phyloP scores from a whole-genome alignment of 2,329 filamentous ascomycete species.

The Aspergillus aculeatinus region DNA sequence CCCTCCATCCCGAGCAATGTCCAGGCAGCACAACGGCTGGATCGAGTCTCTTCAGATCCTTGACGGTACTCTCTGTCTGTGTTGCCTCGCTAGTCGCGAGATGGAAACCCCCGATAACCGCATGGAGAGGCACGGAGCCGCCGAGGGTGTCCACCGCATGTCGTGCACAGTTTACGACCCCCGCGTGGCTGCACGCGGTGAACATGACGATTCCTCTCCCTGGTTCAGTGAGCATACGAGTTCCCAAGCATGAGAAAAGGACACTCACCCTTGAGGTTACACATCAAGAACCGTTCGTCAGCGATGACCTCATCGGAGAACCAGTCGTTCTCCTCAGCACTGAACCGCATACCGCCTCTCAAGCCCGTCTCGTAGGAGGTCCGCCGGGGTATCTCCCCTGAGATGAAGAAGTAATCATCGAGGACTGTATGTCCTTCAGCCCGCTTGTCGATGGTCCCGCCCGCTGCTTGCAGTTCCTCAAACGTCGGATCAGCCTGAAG shows the following conservation, averaged over 20 bases:
- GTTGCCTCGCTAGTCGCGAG: constrained; percentile 48
- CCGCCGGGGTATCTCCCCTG: constrained; percentile 52
- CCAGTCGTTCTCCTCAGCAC: constrained; percentile 44
- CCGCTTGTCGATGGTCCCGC: constrained; percentile 42
- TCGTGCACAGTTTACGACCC: constrained; percentile 53
- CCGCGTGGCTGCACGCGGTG: constrained; percentile 57
- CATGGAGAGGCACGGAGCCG: constrained; percentile 45
- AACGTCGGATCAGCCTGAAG: constrained; percentile 56
- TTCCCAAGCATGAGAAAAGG: not conserved
- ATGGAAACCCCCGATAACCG: constrained; percentile 56
- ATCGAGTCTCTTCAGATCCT: constrained; percentile 49
- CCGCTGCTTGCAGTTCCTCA: constrained; percentile 47
- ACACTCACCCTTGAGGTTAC: constrained; percentile 48
- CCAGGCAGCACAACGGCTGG: constrained; percentile 54
- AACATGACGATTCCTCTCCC: constrained; percentile 56
- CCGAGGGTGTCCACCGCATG: constrained; percentile 46
- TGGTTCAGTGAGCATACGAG: constrained; percentile 19
- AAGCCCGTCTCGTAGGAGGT: constrained; percentile 53
- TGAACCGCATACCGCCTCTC: constrained; percentile 47
- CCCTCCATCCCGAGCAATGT: constrained; percentile 58
- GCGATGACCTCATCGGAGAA: constrained; percentile 50
- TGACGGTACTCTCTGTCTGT: constrained; percentile 47
- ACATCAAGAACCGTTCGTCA: constrained; percentile 57
- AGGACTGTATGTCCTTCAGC: constrained; percentile 47
- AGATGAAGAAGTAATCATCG: constrained; percentile 54